Evolutionary conservation across 225 moss, liverwort and hornwort genomes (phyloP), one percentile per base, ranked within the genome.

Genomic region (Antitrichia curtipendula): DNA sequence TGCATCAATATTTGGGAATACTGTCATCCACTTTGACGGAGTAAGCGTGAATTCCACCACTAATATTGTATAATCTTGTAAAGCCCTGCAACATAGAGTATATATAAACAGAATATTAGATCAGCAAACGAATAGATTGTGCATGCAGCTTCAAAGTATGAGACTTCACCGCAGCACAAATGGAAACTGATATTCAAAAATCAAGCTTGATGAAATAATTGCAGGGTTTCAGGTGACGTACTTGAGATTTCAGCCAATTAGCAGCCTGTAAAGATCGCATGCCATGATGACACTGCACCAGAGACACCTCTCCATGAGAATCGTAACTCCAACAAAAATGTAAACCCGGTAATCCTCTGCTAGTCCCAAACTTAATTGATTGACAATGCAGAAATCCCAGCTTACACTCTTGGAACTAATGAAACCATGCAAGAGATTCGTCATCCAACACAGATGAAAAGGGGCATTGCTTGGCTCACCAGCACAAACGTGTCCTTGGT

Each of bases 241-340:
- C 97, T 95, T 98, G 98, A 80, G 97, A 95, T 92, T 97, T 94
- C 86, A 98, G 94, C 97, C 98, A 98, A 84, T 94, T 95, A 52
- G 96, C 96, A 90, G 98, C 95, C 87, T 98, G 98, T 92, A 95
- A 93, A 60, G 98, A 98, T 74, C 97, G 93, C 95, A 98, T 94
- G 65, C 98, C 97, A 81, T 97, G 97, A 80, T 97, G 96, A 84
- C 96, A 98, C 95, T 95, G 93, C 88, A 91, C 71, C 82, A 72
- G 87, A 82, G 85, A 87, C 34, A 85, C 45, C 59, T 81, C 29
- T 64, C 36, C 70, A 76, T 88, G 66, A 89, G 66, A 40, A 84
- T 60, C 50, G 86, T 36, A 68, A 58, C 73, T 82, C 72, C 73
- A 47, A 82, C 63, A 65, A 84, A 43, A 66, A 34, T 45, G 61